Evolutionary conservation across 192 early-diverging fungal species (phyloP).

Genomic region (Backusella australiensis): DNA sequence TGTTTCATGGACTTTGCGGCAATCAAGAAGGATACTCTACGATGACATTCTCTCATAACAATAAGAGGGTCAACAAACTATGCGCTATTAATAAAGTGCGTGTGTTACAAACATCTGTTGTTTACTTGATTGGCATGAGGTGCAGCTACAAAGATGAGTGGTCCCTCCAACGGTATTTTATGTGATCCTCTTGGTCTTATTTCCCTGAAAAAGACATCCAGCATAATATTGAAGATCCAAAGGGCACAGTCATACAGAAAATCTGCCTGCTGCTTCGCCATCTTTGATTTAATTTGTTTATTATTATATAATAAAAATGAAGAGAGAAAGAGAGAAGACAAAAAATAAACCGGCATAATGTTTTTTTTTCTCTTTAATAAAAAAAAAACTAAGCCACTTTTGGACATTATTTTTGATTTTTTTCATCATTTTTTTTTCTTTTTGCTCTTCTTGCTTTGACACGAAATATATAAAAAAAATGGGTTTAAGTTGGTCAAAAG

Average conservation of each 20-base stretch:
- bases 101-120: not conserved
- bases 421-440: not conserved
- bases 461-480: not conserved
- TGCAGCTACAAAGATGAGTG: conserved; percentile 91
- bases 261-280: conserved; percentile 14
- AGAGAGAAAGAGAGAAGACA: not conserved
- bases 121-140: conserved; percentile 75
- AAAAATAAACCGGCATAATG: not conserved
- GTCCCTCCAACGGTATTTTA: conserved; percentile 82
- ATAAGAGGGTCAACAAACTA: conserved; percentile 96
- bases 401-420: not conserved
- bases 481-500: not conserved
- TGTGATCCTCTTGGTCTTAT: conserved; percentile 81
- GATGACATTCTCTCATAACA: conserved; percentile 76
- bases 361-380: not conserved
- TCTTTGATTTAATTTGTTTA: not conserved
- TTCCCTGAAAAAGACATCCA: conserved; percentile 89
- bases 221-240: conserved; percentile 64
- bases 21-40: conserved; percentile 76
- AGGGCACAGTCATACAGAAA: conserved; percentile 63
- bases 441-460: not conserved
- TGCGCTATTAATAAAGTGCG: conserved; percentile 3
- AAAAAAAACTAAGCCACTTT: conserved; percentile 3
- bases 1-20: conserved; percentile 90
- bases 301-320: not conserved